Base-by-base conservation (phyloP, 2,329 filamentous ascomycete species). In the Thelonectria blattea region DNA sequence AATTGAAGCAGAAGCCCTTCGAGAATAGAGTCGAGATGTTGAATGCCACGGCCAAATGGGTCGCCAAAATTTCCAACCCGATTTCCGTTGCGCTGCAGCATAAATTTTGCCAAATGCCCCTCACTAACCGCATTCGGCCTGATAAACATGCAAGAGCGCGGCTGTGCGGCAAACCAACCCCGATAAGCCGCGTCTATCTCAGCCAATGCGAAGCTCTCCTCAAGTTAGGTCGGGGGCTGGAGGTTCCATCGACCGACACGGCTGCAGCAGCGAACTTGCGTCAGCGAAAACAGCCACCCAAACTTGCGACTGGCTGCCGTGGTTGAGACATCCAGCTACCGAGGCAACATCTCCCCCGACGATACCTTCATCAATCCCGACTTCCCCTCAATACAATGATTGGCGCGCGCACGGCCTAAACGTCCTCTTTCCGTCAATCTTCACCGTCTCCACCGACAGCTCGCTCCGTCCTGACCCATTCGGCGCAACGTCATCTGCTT, bases 51-150 rank as follows among this genome's bases (percentile, higher is more conserved):
- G 50, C 51, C 17, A 64, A 65, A 57, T 57, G 58, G 60, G 51
- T 58, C 47, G 54, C 51, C 60, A 65, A 56, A 64, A 57, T 68
- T 54, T 56, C 11, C 14, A 27, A 52, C 27, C 27, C 5, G 27
- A 30, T 30, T 30, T 30, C 27, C 27, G 27, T 7, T 15, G 24
- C 34, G 8, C 22, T 24, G 22, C 22, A 37, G 27, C 45, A 9
- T 30, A 22, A 37, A 57, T 53, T 22, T 18, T 32, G 54, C 47
- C 32, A 14, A 43, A 45, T 75, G 74, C 77, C 78, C 78, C 78
- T 76, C 78, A 75, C 77, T 80, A 80, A 63, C 56, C 75, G 65
- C 1, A 39, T 71, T 74, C 60, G 62, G 73, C 53, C 52, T 54
- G 71, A 72, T 72, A 69, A 71, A 65, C 61, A 41, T 22, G 34